Conservation (phyloP, 768 basidiomycete species). For the Psilocybe cyanescens region DNA sequence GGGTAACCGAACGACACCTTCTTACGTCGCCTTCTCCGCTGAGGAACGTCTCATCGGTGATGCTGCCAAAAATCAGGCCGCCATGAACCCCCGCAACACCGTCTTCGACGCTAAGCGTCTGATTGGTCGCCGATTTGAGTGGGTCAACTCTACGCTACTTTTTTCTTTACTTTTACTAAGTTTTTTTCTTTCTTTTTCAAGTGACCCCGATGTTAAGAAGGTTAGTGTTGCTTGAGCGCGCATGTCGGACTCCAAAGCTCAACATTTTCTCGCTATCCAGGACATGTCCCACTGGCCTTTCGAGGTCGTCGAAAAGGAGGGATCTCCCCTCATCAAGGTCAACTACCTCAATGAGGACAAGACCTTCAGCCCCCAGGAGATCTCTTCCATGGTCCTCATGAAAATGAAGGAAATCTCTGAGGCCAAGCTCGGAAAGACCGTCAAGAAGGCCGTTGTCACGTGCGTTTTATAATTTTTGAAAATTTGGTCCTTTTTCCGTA, state of each 20-base stretch:
- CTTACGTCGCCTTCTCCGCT: slow-evolving; percentile 97
- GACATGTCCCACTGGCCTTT: slow-evolving; percentile 99
- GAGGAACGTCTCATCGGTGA: slow-evolving; percentile 98
- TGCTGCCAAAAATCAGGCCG: slow-evolving; percentile 98
- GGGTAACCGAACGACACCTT: slow-evolving; percentile 99
- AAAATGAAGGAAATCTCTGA: slow-evolving; percentile 99
- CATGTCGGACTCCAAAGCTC: not conserved
- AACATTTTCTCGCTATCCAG: slow-evolving; percentile 38
- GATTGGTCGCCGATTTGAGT: slow-evolving; percentile 97
- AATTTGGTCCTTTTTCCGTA: not conserved
- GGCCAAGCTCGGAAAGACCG: slow-evolving; percentile 97
- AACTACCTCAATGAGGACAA: slow-evolving; percentile 95
- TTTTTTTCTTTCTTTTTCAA: slow-evolving; percentile 29
- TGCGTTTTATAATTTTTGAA: slow-evolving; percentile 42
- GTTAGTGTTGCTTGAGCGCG: slow-evolving; percentile 36
- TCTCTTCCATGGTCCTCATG: slow-evolving; percentile 98
- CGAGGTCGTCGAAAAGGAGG: slow-evolving; percentile 94
- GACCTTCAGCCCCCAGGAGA: slow-evolving; percentile 97
- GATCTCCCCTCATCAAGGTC: slow-evolving; percentile 96
- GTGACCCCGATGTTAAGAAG: slow-evolving; percentile 95
- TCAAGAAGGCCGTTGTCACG: slow-evolving; percentile 99
- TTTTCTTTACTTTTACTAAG: slow-evolving; percentile 2
- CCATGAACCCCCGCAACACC: slow-evolving; percentile 99
- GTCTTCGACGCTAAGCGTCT: slow-evolving; percentile 99
- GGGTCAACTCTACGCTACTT: slow-evolving; percentile 30